Percentiles rank a stretch among this genome's conserved stretches.
Evolutionary conservation across 805 yeast genomes (phyloP).

Genomic region (Metschnikowia shivogae): DNA sequence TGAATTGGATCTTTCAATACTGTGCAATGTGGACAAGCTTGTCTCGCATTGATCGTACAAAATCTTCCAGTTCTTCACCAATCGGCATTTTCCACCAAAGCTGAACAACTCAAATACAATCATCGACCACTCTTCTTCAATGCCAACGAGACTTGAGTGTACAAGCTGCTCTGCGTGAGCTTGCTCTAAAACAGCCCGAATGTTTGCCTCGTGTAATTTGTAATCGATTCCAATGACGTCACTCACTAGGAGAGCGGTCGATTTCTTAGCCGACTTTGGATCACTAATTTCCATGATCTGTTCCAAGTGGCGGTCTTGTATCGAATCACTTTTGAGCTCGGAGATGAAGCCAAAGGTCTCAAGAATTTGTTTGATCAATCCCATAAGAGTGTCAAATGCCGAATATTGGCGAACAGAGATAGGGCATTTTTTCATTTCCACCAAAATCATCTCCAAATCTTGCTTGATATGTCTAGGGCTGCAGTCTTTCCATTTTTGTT

Average conservation of each 20-base stretch:
- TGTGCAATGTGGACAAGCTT: slow-evolving; percentile 56
- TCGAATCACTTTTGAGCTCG: slow-evolving; percentile 50
- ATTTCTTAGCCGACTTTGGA: slow-evolving; percentile 13
- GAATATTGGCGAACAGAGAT: slow-evolving; percentile 58
- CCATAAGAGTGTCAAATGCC: slow-evolving; percentile 61
- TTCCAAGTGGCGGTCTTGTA: slow-evolving; percentile 69
- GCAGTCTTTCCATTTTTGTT: slow-evolving; percentile 46
- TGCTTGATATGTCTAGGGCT: slow-evolving; percentile 43
- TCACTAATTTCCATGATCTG: slow-evolving; percentile 36
- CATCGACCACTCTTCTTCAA: slow-evolving; percentile 54
- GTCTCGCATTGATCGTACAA: slow-evolving; percentile 56
- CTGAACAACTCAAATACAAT: slow-evolving; percentile 50
- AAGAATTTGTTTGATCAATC: slow-evolving; percentile 37
- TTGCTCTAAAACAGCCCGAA: slow-evolving; percentile 49
- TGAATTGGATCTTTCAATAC: slow-evolving; percentile 69
- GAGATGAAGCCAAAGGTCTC: slow-evolving; percentile 36
- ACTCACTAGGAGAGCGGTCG: slow-evolving; percentile 42
- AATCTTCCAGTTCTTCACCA: slow-evolving; percentile 66
- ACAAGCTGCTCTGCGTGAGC: slow-evolving; percentile 73
- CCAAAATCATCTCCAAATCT: slow-evolving; percentile 48
- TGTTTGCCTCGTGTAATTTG: slow-evolving; percentile 35
- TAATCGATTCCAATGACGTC: slow-evolving; percentile 61
- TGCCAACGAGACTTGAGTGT: slow-evolving; percentile 49
- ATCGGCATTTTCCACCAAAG: slow-evolving; percentile 47
- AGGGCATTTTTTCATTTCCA: slow-evolving; percentile 49